Conservation (phyloP, 345 rosid genomes). For the Salix arbutifolia region DNA sequence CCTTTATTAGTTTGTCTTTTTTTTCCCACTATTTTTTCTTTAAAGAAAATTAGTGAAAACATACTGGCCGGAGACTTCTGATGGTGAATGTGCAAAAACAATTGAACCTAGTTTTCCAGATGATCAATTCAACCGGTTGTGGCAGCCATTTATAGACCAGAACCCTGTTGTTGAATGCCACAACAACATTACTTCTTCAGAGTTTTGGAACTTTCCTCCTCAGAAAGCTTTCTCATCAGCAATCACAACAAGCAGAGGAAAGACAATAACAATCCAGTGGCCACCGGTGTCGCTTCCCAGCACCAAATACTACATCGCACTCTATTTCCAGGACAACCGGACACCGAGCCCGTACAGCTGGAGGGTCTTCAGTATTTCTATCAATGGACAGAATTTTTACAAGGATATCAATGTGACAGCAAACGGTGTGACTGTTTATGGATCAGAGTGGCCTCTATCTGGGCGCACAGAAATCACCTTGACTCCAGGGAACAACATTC, state of each 20-base stretch:
- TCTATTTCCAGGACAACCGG: slow-evolving; percentile 77
- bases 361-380: slow-evolving; percentile 64
- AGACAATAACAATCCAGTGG: slow-evolving; percentile 55
- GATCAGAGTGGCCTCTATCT: slow-evolving; percentile 66
- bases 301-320: slow-evolving; percentile 60
- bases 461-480: slow-evolving; percentile 58
- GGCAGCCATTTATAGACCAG: slow-evolving; percentile 66
- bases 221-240: slow-evolving; percentile 44
- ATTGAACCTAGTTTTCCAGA: slow-evolving; percentile 66
- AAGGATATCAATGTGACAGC: slow-evolving; percentile 57
- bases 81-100: slow-evolving; percentile 8
- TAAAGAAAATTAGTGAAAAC: background rate
- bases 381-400: slow-evolving; percentile 61
- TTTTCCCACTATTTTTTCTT: background rate
- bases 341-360: slow-evolving; percentile 53
- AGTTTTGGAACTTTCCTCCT: slow-evolving; percentile 81
- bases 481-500: slow-evolving; percentile 40
- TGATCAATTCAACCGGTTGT: slow-evolving; percentile 56
- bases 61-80: slow-evolving; percentile 3
- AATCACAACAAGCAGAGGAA: slow-evolving; percentile 51
- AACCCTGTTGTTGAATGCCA: slow-evolving; percentile 36
- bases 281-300: slow-evolving; percentile 53
- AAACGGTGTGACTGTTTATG: slow-evolving; percentile 57
- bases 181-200: slow-evolving; percentile 36
- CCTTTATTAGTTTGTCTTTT: background rate